Evolutionary conservation across 2,329 filamentous ascomycete species (phyloP), one percentile per base, ranked within the genome.

Genomic region (Fusarium sororula): DNA sequence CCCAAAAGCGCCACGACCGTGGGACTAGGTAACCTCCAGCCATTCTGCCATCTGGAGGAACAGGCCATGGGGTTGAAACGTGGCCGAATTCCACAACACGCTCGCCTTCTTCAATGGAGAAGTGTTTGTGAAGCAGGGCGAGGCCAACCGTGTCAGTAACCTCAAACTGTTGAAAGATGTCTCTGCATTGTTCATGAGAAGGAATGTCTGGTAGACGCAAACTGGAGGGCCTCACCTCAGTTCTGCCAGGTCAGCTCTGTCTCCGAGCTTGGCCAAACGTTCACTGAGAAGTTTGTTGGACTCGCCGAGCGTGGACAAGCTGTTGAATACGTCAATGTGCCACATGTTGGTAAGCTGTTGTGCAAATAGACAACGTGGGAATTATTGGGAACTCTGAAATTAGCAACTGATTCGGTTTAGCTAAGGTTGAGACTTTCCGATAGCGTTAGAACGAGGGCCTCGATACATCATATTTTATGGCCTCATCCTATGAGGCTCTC

Each of bases 161-260:
- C 20, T 18, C 15, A 10, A 47, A 48, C 1, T 58, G 11, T 3
- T 58, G 30, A 11, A 58, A 58, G n/a, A 58, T 58, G 2, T 58
- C 55, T 17, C 55, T 58, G 30, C 1, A n/a, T 22, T 4, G 20
- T 15, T 14, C 11, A 13, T 58, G n/a, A 58, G 41, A 47, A 58
- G 1, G 20, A 6, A 5, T 0, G 1, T 8, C 15, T 14, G 7
- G 5, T 1, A 22, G 5, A 26, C 0, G 14, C 0, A 9, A 26
- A 0, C 2, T 13, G 9, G 14, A 13, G 15, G 39, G 30, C 28
- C 55, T 58, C 55, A 58, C 55, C 55, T 45, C 14, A 58, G 20
- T 26, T 58, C 55, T 37, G 55, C 55, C n/a, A 58, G 41, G 24
- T 58, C 55, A 14, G 55, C 14, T 10, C 55, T 45, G 42, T 58